A percentile compares a stretch with the other conserved stretches of the same genome.
Conservation (phyloP, 1,284 basidiomycete genomes). For the Leccinum angustisporum region DNA sequence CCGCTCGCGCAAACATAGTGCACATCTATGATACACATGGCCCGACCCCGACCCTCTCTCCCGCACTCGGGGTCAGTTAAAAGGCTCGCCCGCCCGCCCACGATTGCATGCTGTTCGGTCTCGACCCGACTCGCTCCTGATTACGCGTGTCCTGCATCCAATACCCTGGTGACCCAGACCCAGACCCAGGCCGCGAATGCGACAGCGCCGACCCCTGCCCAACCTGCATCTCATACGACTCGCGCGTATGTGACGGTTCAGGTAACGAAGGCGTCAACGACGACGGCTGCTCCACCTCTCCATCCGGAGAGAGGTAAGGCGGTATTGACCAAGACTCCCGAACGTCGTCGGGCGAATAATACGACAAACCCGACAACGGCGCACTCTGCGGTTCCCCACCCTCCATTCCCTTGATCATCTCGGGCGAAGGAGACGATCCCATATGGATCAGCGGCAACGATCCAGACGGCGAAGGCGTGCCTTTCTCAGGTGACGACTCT, state of each 20-base stretch:
- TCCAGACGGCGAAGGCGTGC: background rate
- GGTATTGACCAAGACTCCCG: slow-evolving; percentile 61
- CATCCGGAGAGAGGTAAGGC: slow-evolving; percentile 44
- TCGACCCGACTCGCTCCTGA: slow-evolving; percentile 15
- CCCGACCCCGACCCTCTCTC: background rate
- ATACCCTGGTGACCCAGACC: slow-evolving; percentile 1
- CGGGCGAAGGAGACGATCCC: slow-evolving; percentile 2
- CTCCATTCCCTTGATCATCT: slow-evolving; percentile 1
- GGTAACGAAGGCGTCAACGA: background rate
- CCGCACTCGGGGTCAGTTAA: slow-evolving; percentile 20
- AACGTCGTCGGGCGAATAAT: slow-evolving; percentile 70
- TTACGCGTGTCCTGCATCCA: slow-evolving; percentile 18
- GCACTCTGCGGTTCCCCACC: background rate
- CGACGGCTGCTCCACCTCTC: slow-evolving; percentile 35
- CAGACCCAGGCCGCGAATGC: slow-evolving; percentile 15
- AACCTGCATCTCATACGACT: slow-evolving; percentile 57
- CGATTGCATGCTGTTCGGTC: slow-evolving; percentile 36
- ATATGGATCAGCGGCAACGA: slow-evolving; percentile 16
- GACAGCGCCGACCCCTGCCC: slow-evolving; percentile 31
- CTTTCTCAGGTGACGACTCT: background rate
- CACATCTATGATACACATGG: slow-evolving; percentile 19
- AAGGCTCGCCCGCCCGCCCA: slow-evolving; percentile 47
- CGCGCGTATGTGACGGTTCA: background rate
- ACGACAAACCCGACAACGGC: slow-evolving; percentile 40
- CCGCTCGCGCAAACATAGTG: background rate